Base-by-base conservation (phyloP, 164 flowering plant genomes). In the Sedum album region DNA sequence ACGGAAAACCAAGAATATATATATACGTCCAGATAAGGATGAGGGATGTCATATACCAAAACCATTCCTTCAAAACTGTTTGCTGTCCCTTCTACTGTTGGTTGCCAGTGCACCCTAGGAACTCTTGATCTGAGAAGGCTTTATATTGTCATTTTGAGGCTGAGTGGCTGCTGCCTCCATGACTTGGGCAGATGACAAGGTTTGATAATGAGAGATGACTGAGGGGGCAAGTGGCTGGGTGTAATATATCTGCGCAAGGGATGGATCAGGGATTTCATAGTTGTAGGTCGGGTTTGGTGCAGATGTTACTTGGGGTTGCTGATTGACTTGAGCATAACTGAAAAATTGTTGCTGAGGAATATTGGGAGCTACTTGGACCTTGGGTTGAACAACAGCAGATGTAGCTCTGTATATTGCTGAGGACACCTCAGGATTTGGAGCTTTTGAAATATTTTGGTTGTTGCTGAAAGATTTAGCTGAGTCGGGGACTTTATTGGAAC, bases 171-270 rank as follows among this genome's bases (percentile, higher is more conserved):
- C 70, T 21, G 78, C 72, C 63, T 87, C 90, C 36, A 73, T 69
- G 38, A 71, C 81, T 30, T 82, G 76, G 5, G 82, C 81, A 9
- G 83, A 76, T 10, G 79, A 76, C 83, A 86, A 77, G 48, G 96
- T 84, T 71, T 89, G 97, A 71, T 89, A 87, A 60, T 91, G 91
- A 73, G 90, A 71, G 76, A 88, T 76, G 70, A 82, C 71, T 60
- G 82, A 73, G 15, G 85, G 75, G 20, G 79, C 69, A 68, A 76
- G 28, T 15, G 86, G 80, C 78, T 87, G 94, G 30, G 90, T 74
- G 60, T 82, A 90, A 75, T 87, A 90, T 55, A 90, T 76, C 74
- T 85, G 90, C 2, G 82, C 48, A 71, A 85, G 88, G 48, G 83
- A 60, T 61, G 91, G 84, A 75, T 90, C 88, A 1, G 83, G 55